A percentile compares a stretch with the other conserved stretches of the same genome.
Evolutionary conservation across 2,329 filamentous ascomycete genomes (phyloP).

Genomic region (Penicillium sp.): DNA sequence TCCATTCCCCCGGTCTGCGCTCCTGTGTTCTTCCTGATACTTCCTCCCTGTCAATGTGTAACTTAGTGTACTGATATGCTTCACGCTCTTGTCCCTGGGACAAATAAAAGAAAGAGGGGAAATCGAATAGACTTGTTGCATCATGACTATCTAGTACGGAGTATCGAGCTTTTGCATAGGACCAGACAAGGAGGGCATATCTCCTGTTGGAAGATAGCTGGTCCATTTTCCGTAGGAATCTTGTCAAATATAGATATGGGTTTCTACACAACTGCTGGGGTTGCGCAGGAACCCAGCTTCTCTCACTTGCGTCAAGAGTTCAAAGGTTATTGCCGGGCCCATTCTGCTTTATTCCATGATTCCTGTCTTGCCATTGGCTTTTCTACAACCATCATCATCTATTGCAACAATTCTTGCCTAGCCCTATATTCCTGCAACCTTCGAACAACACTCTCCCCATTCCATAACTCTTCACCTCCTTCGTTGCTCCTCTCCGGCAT

Average conservation of each 20-base stretch:
- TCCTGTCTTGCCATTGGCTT: neutral
- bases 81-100: constrained; percentile 13
- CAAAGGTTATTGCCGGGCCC: too few relatives aligned
- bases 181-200: neutral
- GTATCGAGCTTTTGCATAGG: neutral
- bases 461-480: constrained; percentile 19
- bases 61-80: constrained; percentile 31
- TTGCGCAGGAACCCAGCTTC: too few relatives aligned
- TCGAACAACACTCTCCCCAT: constrained; percentile 7
- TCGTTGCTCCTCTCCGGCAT: constrained; percentile 15
- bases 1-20: constrained; percentile 23
- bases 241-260: neutral
- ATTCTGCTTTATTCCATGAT: too few relatives aligned
- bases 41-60: constrained; percentile 20
- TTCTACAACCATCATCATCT: neutral
- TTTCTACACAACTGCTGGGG: neutral
- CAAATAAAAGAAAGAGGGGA: constrained; percentile 17
- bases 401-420: neutral
- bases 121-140: constrained; percentile 30
- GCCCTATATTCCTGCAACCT: constrained; percentile 20
- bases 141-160: neutral
- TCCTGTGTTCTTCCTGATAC: constrained; percentile 15
- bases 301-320: too few relatives aligned
- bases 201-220: neutral
- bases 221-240: neutral